A percentile compares a stretch with the other conserved stretches of the same genome.
phyloP scores from a whole-genome alignment of 352 stramenopile species.

The Lagenidium giganteum region DNA sequence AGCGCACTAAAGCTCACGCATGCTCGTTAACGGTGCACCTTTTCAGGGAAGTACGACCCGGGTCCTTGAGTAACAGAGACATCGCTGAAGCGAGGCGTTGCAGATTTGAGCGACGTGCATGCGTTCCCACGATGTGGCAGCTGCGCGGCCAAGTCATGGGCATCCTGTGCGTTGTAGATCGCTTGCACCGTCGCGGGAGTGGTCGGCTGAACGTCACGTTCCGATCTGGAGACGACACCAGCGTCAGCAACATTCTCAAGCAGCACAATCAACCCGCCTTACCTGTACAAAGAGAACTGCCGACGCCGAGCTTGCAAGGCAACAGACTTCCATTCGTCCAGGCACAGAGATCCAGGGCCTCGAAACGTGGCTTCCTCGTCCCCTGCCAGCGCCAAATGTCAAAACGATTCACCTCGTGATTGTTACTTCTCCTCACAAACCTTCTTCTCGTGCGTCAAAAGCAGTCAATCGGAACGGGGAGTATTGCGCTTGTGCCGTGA shows the following conservation, averaged over 20 bases:
- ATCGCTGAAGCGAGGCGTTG: conserved; percentile 30
- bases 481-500: conserved; percentile 36
- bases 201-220: conserved; percentile 51
- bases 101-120: conserved; percentile 33
- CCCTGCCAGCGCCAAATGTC: not conserved
- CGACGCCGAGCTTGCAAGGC: conserved; percentile 19
- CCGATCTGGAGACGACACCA: not conserved
- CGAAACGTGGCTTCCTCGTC: conserved; percentile 13
- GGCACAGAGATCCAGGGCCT: conserved; percentile 33
- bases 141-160: conserved; percentile 25
- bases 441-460: conserved; percentile 24
- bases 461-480: conserved; percentile 37
- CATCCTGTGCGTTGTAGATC: conserved; percentile 36
- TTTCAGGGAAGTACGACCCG: conserved; percentile 38
- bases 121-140: conserved; percentile 31
- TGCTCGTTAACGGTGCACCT: no score
- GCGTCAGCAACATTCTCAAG: not conserved
- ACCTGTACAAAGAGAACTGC: conserved; percentile 25
- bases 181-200: conserved; percentile 25
- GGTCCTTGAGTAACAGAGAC: conserved; percentile 18
- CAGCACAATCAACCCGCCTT: not conserved
- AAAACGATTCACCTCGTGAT: not conserved
- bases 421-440: conserved; percentile 3
- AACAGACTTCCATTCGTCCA: conserved; percentile 39
- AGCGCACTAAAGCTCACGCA: no score